Evolutionary conservation across 2,329 filamentous ascomycete genomes (phyloP).

Genomic region (Microthyrium microscopicum): DNA sequence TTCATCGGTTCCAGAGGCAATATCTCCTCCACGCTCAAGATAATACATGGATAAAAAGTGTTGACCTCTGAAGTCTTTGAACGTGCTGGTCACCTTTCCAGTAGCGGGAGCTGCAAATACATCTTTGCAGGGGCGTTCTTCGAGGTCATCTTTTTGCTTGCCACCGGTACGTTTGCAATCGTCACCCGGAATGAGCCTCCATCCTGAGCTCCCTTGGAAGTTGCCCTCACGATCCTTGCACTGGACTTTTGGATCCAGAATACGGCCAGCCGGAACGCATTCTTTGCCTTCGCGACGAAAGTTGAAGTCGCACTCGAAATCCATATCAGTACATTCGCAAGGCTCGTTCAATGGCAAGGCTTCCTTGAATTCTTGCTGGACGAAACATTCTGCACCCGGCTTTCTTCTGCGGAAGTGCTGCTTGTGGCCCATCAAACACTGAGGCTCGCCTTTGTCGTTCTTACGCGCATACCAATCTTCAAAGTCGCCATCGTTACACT

Average conservation of each 20-base stretch:
- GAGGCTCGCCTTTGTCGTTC: slow-evolving; percentile 62
- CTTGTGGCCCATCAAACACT: slow-evolving; percentile 90
- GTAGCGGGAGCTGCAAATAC: slow-evolving; percentile 36
- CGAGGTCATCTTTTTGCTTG: slow-evolving; percentile 23
- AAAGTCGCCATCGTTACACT: slow-evolving; percentile 62
- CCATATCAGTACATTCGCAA: slow-evolving; percentile 66
- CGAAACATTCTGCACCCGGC: slow-evolving; percentile 74
- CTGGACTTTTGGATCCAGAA: slow-evolving; percentile 51
- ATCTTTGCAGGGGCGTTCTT: slow-evolving; percentile 59
- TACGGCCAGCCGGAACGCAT: slow-evolving; percentile 47
- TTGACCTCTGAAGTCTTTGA: slow-evolving; percentile 43
- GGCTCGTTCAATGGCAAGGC: slow-evolving; percentile 50
- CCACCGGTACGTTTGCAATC: slow-evolving; percentile 26
- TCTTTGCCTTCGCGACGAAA: slow-evolving; percentile 56
- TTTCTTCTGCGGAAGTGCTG: slow-evolving; percentile 77
- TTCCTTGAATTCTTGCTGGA: slow-evolving; percentile 72
- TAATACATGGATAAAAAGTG: slow-evolving; percentile 48
- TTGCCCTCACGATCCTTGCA: slow-evolving; percentile 58
- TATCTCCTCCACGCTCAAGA: slow-evolving; percentile 56
- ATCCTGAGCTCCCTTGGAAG: slow-evolving; percentile 78
- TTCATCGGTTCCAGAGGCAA: slow-evolving; percentile 42
- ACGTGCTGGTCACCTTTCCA: slow-evolving; percentile 48
- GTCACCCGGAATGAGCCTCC: slow-evolving; percentile 65
- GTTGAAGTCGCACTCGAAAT: slow-evolving; percentile 96
- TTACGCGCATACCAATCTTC: slow-evolving; percentile 78